Evolutionary conservation across 2,329 filamentous ascomycete species (phyloP).

Genomic region (Emmonsiellopsis sp.): DNA sequence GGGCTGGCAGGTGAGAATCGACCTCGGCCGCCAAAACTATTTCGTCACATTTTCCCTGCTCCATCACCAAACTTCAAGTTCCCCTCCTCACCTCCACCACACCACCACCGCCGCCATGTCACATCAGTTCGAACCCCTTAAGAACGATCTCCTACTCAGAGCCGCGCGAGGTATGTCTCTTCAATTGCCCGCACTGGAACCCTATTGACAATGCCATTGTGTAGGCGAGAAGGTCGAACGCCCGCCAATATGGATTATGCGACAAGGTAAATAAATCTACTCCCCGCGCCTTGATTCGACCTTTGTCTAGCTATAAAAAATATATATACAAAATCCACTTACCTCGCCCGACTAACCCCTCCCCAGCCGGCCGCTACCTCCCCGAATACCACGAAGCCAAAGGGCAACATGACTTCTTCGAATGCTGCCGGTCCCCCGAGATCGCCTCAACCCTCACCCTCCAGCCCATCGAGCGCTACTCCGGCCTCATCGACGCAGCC

Average conservation of each 20-base stretch:
- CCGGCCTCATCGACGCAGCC: conserved; percentile 83
- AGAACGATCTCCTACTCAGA: conserved; percentile 87
- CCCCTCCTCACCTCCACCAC: not conserved
- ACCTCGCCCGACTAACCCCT: not conserved
- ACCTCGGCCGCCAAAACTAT: not conserved
- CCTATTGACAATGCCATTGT: not conserved
- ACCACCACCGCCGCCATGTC: conserved; percentile 8
- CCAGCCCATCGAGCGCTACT: conserved; percentile 87
- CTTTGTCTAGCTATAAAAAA: no score
- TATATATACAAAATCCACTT: no score
- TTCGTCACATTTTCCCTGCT: not conserved
- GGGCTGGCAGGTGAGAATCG: no score
- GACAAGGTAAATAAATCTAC: conserved; percentile 82
- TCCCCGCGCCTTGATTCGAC: not conserved
- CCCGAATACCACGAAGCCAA: conserved; percentile 97
- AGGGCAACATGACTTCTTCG: conserved; percentile 86
- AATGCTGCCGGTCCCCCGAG: conserved; percentile 88
- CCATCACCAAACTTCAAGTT: not conserved
- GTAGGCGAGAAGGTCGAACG: conserved; percentile 82
- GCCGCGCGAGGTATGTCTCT: conserved; percentile 66
- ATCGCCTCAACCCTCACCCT: conserved; percentile 88
- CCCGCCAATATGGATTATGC: conserved; percentile 98
- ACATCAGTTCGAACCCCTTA: conserved; percentile 61
- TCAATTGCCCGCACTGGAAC: not conserved
- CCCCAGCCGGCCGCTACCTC: conserved; percentile 81